Base-by-base conservation (phyloP, 1,284 basidiomycete species). In the Ceratobasidium sp. region DNA sequence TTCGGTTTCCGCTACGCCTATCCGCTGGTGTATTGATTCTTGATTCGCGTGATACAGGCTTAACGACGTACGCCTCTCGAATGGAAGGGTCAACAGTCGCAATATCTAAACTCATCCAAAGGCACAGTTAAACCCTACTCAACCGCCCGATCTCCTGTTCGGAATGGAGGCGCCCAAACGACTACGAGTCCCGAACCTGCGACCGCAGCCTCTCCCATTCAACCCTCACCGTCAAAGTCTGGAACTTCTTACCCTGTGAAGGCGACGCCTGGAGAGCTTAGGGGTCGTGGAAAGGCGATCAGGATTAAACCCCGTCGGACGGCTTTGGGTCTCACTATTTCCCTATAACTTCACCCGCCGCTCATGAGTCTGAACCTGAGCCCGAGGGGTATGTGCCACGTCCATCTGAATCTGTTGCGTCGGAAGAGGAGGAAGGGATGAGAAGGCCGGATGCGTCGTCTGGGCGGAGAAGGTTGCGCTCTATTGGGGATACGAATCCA, bases 41-140 rank as follows among this genome's bases (percentile, higher is more conserved):
- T 38, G 11, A 4, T 5, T 38, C 35, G 35, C 11, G 11, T 38
- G 11, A 5, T 38, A 38, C 35, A 38, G 35, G 6, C 35, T 11
- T 5, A 38, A 38, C 35, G 35, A 21, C 32, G 23, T 44, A 6
- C 28, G 16, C n/a, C 55, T 38, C 30, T 26, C 44, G 21, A 13
- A 14, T 4, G 21, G 23, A n/a, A n/a, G n/a, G n/a, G n/a, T n/a
- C 38, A 41, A 21, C 38, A 43, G 21, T 23, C 41, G 11, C 57
- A 44, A 16, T 21, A 14, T 5, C 57, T 38, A 43, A 59, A 59
- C n/a, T 59, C 57, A 16, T 59, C 57, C n/a, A 59, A 59, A 23
- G 57, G 57, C 5, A 59, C 57, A 38, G 57, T 59, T 11, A 41
- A 43, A 44, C 38, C 57, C n/a, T 32, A 44, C 35, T 59, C 57